phyloP scores from a whole-genome alignment of 2,329 filamentous ascomycete species.

The Penicillium sp. region DNA sequence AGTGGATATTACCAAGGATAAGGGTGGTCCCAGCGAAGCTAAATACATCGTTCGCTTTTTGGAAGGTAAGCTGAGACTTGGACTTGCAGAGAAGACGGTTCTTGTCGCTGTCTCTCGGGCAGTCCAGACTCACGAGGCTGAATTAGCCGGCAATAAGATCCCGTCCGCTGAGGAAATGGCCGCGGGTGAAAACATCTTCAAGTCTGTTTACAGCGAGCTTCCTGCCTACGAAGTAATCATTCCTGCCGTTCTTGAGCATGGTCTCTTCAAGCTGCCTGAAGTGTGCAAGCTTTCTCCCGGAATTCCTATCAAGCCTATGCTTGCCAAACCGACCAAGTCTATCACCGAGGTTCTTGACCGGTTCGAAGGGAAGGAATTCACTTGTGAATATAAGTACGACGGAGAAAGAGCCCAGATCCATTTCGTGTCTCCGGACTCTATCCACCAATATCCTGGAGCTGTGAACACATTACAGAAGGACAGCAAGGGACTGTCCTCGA shows the following conservation, averaged over 20 bases:
- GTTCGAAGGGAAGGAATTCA: constrained; percentile 92
- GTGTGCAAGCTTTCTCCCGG: constrained; percentile 90
- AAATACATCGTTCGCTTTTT: constrained; percentile 92
- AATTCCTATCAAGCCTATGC: constrained; percentile 94
- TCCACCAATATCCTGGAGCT: constrained; percentile 64
- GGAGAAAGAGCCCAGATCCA: constrained; percentile 98
- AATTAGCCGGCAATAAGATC: constrained; percentile 62
- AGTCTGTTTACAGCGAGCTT: constrained; percentile 89
- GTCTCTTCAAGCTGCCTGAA: constrained; percentile 76
- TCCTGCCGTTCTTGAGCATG: constrained; percentile 80
- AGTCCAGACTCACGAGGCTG: constrained; percentile 76
- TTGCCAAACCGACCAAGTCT: constrained; percentile 96
- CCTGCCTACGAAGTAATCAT: constrained; percentile 95
- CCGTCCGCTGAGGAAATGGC: constrained; percentile 74
- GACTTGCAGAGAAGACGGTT: constrained; percentile 87
- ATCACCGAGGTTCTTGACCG: constrained; percentile 96
- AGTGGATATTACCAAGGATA: constrained; percentile 84
- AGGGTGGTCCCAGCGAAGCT: constrained; percentile 89
- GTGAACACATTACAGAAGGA: constrained; percentile 63
- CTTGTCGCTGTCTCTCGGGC: constrained; percentile 88
- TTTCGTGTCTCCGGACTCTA: constrained; percentile 80
- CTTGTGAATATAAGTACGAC: constrained; percentile 99
- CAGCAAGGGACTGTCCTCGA: constrained; percentile 73
- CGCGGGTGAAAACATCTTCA: constrained; percentile 79
- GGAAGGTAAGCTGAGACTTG: constrained; percentile 89